Conservation (phyloP, 2,329 filamentous ascomycete species). For the Harringtonia lauricola region DNA sequence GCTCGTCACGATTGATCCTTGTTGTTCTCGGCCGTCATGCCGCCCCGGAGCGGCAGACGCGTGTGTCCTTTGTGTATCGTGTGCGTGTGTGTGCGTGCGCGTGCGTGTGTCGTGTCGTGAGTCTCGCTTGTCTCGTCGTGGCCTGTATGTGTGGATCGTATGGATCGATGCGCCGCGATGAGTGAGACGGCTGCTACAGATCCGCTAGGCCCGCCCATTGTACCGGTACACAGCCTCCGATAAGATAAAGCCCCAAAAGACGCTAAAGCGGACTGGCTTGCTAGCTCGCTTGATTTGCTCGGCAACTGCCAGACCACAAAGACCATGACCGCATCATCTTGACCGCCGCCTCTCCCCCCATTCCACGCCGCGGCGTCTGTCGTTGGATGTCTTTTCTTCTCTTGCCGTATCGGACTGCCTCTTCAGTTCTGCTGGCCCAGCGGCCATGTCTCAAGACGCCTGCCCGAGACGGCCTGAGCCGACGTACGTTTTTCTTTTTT, state of each 20-base stretch:
- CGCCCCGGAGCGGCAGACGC: neutral
- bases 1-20: neutral
- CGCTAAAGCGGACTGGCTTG: neutral
- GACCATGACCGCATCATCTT: neutral
- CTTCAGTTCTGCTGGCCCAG: neutral
- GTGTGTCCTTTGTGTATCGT: too few species aligned
- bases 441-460: conserved; percentile 27
- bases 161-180: too few species aligned
- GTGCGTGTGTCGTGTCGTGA: too few species aligned
- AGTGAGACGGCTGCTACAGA: too few species aligned
- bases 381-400: neutral
- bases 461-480: conserved; percentile 33
- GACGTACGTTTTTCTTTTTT: conserved; percentile 25
- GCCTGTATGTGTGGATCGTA: too few species aligned
- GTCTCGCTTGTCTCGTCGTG: too few species aligned
- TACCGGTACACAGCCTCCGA: too few species aligned
- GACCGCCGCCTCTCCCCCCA: neutral
- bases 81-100: neutral
- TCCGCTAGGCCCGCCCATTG: too few species aligned
- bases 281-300: neutral
- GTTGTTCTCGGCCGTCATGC: too few species aligned
- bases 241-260: neutral
- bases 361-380: neutral
- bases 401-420: neutral
- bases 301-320: too few species aligned